Evolutionary conservation across 2,329 filamentous ascomycete genomes (phyloP).

Genomic region (Geosmithia flava): DNA sequence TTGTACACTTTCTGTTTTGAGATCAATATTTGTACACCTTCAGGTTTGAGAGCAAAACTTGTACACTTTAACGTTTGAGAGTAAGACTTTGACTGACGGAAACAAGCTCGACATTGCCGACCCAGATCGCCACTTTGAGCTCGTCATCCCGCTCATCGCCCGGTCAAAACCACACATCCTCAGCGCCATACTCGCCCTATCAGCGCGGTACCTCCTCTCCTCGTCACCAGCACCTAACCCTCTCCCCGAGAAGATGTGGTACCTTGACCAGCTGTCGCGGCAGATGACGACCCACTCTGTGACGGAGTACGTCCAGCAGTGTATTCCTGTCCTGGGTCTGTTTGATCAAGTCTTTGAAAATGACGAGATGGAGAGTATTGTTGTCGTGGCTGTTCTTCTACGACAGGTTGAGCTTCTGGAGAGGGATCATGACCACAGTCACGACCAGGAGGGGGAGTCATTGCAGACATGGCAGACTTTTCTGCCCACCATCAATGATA

Average conservation of each 20-base stretch:
- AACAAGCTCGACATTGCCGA: slow-evolving; percentile 25
- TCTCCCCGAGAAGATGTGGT: slow-evolving; percentile 8
- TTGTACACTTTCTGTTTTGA: neutral
- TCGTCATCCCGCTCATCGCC: slow-evolving; percentile 20
- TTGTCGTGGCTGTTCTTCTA: slow-evolving; percentile 24
- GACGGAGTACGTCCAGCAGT: slow-evolving; percentile 24
- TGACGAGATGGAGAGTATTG: slow-evolving; percentile 24
- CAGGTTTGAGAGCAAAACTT: too few relatives aligned
- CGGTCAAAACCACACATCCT: slow-evolving; percentile 21
- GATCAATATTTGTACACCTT: neutral
- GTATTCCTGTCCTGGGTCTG: slow-evolving; percentile 23
- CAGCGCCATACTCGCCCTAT: slow-evolving; percentile 24
- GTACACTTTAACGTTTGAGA: too few relatives aligned
- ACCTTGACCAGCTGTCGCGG: slow-evolving; percentile 12
- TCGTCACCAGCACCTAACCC: slow-evolving; percentile 22
- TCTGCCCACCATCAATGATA: slow-evolving; percentile 25
- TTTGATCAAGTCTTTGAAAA: slow-evolving; percentile 22
- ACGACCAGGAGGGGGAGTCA: neutral
- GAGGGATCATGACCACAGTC: slow-evolving; percentile 11
- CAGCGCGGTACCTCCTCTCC: slow-evolving; percentile 21
- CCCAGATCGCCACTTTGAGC: slow-evolving; percentile 23
- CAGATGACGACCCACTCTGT: slow-evolving; percentile 15
- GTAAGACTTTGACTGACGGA: too few relatives aligned
- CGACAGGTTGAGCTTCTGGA: slow-evolving; percentile 27
- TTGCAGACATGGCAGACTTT: slow-evolving; percentile 13